Evolutionary conservation across 1,284 basidiomycete species (phyloP).

Genomic region (Erythrobasidium hasegawianum): DNA sequence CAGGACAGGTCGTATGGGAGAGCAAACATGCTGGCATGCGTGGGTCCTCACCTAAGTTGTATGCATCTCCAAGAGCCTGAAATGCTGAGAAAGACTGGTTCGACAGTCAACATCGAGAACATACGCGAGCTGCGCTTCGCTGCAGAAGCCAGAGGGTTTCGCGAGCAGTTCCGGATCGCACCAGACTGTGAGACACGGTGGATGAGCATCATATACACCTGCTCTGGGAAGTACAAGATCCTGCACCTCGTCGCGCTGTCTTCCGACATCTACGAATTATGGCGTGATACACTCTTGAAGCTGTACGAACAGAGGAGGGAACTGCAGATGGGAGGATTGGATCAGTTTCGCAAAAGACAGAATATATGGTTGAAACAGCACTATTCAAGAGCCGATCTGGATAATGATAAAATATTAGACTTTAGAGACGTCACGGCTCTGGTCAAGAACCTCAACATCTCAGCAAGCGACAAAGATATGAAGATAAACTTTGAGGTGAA

Average conservation of each 20-base stretch:
- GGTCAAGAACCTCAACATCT: slow-evolving; percentile 71
- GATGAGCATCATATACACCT: slow-evolving; percentile 57
- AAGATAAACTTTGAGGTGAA: slow-evolving; percentile 63
- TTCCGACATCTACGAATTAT: slow-evolving; percentile 60
- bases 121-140: slow-evolving; percentile 88
- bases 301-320: slow-evolving; percentile 47
- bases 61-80: too few species aligned
- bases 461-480: slow-evolving; percentile 62
- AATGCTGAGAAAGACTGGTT: not conserved
- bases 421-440: slow-evolving; percentile 72
- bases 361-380: slow-evolving; percentile 75
- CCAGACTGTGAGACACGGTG: slow-evolving; percentile 52
- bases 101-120: slow-evolving; percentile 74
- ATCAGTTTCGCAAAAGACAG: slow-evolving; percentile 60
- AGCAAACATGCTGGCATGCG: slow-evolving; percentile 71
- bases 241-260: slow-evolving; percentile 80
- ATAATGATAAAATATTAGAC: slow-evolving; percentile 61
- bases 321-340: slow-evolving; percentile 45
- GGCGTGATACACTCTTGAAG: slow-evolving; percentile 52
- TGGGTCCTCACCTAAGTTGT: slow-evolving; percentile 52
- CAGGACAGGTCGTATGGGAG: slow-evolving; percentile 77
- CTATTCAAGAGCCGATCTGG: slow-evolving; percentile 67
- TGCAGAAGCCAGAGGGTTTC: slow-evolving; percentile 69
- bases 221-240: slow-evolving; percentile 79
- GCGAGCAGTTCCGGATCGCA: slow-evolving; percentile 63